phyloP scores from a whole-genome alignment of 148 eudicot genomes.

The Rhododendron ovatum region DNA sequence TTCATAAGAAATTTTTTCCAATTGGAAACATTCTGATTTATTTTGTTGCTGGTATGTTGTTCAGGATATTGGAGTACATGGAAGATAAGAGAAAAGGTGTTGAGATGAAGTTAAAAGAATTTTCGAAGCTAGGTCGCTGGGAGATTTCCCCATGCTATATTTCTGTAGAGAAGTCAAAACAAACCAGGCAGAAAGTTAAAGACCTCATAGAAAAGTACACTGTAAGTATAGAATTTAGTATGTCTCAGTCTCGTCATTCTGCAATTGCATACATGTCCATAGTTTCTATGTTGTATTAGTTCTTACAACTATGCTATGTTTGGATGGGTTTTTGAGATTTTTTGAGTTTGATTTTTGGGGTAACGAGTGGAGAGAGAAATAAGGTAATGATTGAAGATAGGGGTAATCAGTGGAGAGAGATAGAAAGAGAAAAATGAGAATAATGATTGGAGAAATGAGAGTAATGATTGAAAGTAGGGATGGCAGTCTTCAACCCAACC shows the following conservation, averaged over 20 bases:
- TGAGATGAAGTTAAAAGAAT: conserved; percentile 58
- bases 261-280: not conserved
- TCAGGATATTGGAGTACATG: conserved; percentile 59
- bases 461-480: too few relatives aligned
- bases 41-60: not conserved
- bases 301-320: not conserved
- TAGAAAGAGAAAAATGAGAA: too few relatives aligned
- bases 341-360: too few relatives aligned
- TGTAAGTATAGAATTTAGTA: conserved; percentile 39
- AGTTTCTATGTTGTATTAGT: not conserved
- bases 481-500: too few relatives aligned
- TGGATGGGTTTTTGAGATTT: too few relatives aligned
- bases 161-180: conserved; percentile 60
- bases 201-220: conserved; percentile 75
- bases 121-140: conserved; percentile 62
- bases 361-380: too few relatives aligned
- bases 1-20: not conserved
- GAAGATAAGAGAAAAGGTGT: conserved; percentile 49
- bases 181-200: conserved; percentile 64
- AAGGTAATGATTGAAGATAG: too few relatives aligned
- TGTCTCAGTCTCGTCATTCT: not conserved
- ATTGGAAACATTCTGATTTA: not conserved
- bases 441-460: too few relatives aligned
- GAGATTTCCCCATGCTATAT: conserved; percentile 49
- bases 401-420: too few relatives aligned